phyloP scores from a whole-genome alignment of 768 basidiomycete species.

The Lactarius akahatsu region DNA sequence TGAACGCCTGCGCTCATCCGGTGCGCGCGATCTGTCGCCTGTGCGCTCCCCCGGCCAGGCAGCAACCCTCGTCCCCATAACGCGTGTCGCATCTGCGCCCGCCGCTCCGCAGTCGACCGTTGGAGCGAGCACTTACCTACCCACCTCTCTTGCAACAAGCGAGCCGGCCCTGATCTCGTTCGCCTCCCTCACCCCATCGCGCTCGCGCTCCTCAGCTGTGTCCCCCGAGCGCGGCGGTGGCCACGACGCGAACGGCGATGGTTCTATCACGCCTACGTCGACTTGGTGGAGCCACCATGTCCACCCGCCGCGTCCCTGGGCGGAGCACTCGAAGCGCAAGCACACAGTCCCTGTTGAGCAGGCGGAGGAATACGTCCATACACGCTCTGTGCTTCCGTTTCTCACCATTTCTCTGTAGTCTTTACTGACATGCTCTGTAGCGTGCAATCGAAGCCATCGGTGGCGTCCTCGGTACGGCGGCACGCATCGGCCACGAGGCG shows the following conservation, averaged over 20 bases:
- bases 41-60: background rate
- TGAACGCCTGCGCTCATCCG: slow-evolving; percentile 4
- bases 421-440: slow-evolving; percentile 23
- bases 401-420: background rate
- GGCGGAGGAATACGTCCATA: slow-evolving; percentile 33
- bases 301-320: slow-evolving; percentile 33
- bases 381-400: slow-evolving; percentile 32
- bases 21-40: slow-evolving; percentile 6
- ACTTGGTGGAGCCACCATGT: slow-evolving; percentile 32
- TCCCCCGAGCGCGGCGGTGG: slow-evolving; percentile 13
- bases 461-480: slow-evolving; percentile 44
- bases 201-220: background rate
- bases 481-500: slow-evolving; percentile 46
- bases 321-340: slow-evolving; percentile 29
- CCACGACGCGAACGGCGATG: slow-evolving; percentile 22
- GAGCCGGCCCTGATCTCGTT: slow-evolving; percentile 1
- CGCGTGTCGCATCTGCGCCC: slow-evolving; percentile 23
- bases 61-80: slow-evolving; percentile 5
- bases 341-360: slow-evolving; percentile 34
- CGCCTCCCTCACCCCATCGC: slow-evolving; percentile 26
- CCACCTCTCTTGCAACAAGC: background rate
- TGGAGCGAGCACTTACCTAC: slow-evolving; percentile 18
- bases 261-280: slow-evolving; percentile 15
- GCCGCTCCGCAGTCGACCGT: background rate
- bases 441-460: slow-evolving; percentile 32